These are phyloP conservation scores for Hymenoscyphus salicellus DNA, from an alignment of 2,329 filamentous ascomycete genomes.

Conservation along the genomic window DNA sequence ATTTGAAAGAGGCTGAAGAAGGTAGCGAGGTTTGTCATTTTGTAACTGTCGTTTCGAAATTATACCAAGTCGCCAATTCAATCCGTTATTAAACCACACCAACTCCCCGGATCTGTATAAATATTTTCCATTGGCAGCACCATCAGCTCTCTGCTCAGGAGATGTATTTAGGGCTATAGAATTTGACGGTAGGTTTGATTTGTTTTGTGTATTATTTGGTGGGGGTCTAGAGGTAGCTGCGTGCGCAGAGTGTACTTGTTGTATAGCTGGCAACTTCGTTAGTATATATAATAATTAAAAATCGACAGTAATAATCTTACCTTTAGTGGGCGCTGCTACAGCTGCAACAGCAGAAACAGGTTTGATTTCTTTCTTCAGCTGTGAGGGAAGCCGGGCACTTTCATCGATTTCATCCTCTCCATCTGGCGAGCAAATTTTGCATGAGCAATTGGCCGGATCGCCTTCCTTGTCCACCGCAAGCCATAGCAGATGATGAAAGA, in stretches of 20 bases:
- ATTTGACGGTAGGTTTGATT: conserved; percentile 7
- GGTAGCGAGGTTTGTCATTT: conserved; percentile 39
- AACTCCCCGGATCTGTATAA: conserved; percentile 54
- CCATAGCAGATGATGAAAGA: conserved; percentile 59
- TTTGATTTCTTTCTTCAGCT: conserved; percentile 20
- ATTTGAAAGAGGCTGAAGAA: conserved; percentile 49
- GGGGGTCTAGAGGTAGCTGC: background rate
- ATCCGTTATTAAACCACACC: conserved; percentile 52
- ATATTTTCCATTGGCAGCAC: conserved; percentile 44
- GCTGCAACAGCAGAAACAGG: conserved; percentile 5
- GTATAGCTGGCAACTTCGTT: conserved; percentile 4
- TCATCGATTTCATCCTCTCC: conserved; percentile 41
- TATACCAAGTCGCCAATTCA: conserved; percentile 53
- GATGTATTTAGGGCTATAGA: conserved; percentile 31
- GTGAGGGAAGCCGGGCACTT: conserved; percentile 24
- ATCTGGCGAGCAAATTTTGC: conserved; percentile 55
- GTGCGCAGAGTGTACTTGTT: background rate
- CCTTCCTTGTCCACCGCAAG: conserved; percentile 51
- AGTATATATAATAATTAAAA: background rate
- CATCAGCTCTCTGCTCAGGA: conserved; percentile 49
- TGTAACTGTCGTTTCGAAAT: conserved; percentile 45
- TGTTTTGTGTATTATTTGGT: background rate
- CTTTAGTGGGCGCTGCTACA: conserved; percentile 2
- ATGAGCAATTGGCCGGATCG: conserved; percentile 52
- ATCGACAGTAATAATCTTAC: background rate